Evolutionary conservation across 2,329 filamentous ascomycete genomes (phyloP), one percentile per base, ranked within the genome.

Genomic region (Exophiala mesophila): DNA sequence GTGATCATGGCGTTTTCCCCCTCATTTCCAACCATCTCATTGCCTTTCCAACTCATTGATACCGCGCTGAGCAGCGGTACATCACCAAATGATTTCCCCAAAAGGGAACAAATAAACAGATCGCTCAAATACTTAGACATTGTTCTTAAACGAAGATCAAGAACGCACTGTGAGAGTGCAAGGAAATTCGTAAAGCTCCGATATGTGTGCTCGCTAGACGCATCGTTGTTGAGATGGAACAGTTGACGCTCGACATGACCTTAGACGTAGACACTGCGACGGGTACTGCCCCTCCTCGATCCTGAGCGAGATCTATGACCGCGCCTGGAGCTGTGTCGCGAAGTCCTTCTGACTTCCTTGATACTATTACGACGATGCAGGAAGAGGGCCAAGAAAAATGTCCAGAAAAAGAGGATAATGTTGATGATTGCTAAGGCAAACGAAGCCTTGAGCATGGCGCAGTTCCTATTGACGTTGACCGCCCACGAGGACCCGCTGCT

Each of bases 341-440:
- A 51, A 17, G 53, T 41, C 43, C 57, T 54, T 39, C 58, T 47
- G 24, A 56, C 65, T 57, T 70, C 66, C 54, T 65, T 67, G 4
- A 59, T 57, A 21, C 44, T 43, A 26, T 59, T 52, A 18, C 57
- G 53, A 7, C 57, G 50, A 42, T 69, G 64, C 42, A 72, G 57
- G 39, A 68, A 66, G 33, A 69, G 52, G 12, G 88, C 87, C 31
- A 92, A 70, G 19, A 90, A 66, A 38, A 79, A 76, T 3, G 87
- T 92, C 59, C 83, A 70, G 62, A 83, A 82, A 68, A 94, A 95
- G 61, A 89, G 82, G 52, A 92, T 69, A 53, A 72, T 71, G 63
- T 92, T 86, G 75, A 96, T 94, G 63, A 97, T 96, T 36, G 78
- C 88, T 55, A 96, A 82, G 2, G 88, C 90, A 67, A 88, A 97